Evolutionary conservation across 1,139 yeast species (phyloP).

Genomic region (Blastobotrys aristatus): DNA sequence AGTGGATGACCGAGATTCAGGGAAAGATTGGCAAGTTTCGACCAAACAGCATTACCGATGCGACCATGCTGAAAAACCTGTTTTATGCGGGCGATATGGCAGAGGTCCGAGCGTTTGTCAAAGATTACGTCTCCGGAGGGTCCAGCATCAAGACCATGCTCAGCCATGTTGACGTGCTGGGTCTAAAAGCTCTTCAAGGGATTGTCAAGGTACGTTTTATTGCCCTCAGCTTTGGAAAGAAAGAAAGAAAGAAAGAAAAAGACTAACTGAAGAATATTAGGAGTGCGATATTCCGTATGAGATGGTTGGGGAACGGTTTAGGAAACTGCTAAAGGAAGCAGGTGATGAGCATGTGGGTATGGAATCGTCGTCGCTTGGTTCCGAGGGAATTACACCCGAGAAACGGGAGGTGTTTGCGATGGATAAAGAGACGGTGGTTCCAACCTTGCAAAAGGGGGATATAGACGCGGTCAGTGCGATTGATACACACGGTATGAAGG

Average conservation of each 20-base stretch:
- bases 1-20: constrained; percentile 29
- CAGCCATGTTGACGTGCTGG: constrained; percentile 62
- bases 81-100: constrained; percentile 25
- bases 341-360: too few relatives aligned
- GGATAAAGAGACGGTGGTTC: constrained; percentile 11
- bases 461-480: constrained; percentile 57
- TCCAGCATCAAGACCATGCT: constrained; percentile 41
- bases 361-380: too few relatives aligned
- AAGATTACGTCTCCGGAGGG: constrained; percentile 29
- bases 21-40: constrained; percentile 26
- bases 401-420: neutral
- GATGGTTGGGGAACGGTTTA: constrained; percentile 7
- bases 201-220: constrained; percentile 35
- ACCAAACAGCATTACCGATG: constrained; percentile 33
- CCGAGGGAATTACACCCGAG: neutral
- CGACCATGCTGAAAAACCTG: constrained; percentile 34
- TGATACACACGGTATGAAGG: constrained; percentile 72
- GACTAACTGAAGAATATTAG: neutral
- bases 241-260: neutral
- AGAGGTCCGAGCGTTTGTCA: constrained; percentile 27
- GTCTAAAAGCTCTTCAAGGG: constrained; percentile 53
- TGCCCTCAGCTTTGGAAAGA: too few relatives aligned
- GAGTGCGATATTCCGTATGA: constrained; percentile 8
- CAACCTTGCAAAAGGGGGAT: constrained; percentile 45
- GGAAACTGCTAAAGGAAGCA: too few relatives aligned